Evolutionary conservation across 345 rosid genomes (phyloP).

Genomic region (Salix koriyanagi): DNA sequence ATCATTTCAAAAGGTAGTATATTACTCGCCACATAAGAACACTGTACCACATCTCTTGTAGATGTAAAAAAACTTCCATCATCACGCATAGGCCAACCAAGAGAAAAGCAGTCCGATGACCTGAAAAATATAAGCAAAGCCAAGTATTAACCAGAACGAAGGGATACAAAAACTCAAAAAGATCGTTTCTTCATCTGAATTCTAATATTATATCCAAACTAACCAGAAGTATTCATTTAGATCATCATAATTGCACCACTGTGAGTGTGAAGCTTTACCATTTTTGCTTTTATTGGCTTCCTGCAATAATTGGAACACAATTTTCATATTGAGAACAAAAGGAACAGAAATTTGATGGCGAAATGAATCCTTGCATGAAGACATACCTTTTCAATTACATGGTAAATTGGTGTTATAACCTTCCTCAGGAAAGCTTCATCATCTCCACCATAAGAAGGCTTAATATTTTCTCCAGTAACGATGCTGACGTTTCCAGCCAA

Average conservation of each 20-base stretch:
- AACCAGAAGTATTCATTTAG: conserved; percentile 97
- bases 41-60: conserved; percentile 52
- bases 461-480: conserved; percentile 94
- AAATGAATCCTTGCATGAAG: not conserved
- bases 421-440: conserved; percentile 91
- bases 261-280: conserved; percentile 78
- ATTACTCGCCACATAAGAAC: conserved; percentile 16
- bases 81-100: conserved; percentile 99
- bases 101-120: conserved; percentile 95
- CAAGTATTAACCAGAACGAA: conserved; percentile 8
- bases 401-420: conserved; percentile 85
- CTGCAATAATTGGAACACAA: conserved; percentile 38
- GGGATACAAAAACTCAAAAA: conserved; percentile 1
- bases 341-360: conserved; percentile 5
- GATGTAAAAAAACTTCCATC: conserved; percentile 92
- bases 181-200: conserved; percentile 1
- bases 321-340: conserved; percentile 22
- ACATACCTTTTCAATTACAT: conserved; percentile 71
- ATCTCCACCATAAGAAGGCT: conserved; percentile 97
- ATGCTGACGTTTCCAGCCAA: conserved; percentile 98
- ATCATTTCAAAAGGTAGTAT: conserved; percentile 7
- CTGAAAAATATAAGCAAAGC: conserved; percentile 34
- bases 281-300: conserved; percentile 72
- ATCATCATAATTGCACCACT: conserved; percentile 98
- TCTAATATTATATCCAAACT: conserved; percentile 25